Evolutionary conservation across 768 basidiomycete genomes (phyloP), one percentile per base, ranked within the genome.

Genomic region (Peribolospora baueri): DNA sequence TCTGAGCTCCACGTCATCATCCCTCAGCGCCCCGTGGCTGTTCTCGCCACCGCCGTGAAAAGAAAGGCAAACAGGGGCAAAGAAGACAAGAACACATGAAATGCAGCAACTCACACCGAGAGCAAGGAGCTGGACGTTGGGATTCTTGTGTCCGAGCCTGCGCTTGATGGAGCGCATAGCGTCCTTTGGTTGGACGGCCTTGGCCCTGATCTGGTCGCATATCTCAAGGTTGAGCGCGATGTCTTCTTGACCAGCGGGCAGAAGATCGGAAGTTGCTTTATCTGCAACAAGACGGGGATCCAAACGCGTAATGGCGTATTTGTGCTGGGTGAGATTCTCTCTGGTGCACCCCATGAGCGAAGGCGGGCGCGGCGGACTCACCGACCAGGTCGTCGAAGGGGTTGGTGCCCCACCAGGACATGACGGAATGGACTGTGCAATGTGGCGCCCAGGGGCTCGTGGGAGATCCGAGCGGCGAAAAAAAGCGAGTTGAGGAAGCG

Each of bases 191-290:
- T 76, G 75, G 0, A 81, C 80, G 46, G 82, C 77, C 71, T 91
- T 90, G 5, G 85, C 85, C 54, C 88, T 78, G 65, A 98, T 88
- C 68, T 90, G 82, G 69, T 98, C 93, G 60, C 86, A 87, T 72
- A 95, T 85, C 66, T 95, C 87, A 57, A 98, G 82, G 63, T 82
- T 82, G 59, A 87, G 73, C 7, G 87, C 85, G 45, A 97, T 87
- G 67, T 95, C 86, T 66, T 90, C 85, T 53, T 77, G 70, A 38
- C 82, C 82, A 50, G 77, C 74, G 45, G 87, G 84, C 53, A 86
- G 69, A 37, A 86, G 73, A 67, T 88, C 85, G 3, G 86, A 87
- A 11, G 88, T 93, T n/a, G 84, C 84, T 70, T 84, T 87, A 72
- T 88, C 87, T 91, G 67, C 37, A 42, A 13, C 57, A 52, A 48